phyloP scores from a whole-genome alignment of 768 basidiomycete genomes.

The Termitomyces sp. region DNA sequence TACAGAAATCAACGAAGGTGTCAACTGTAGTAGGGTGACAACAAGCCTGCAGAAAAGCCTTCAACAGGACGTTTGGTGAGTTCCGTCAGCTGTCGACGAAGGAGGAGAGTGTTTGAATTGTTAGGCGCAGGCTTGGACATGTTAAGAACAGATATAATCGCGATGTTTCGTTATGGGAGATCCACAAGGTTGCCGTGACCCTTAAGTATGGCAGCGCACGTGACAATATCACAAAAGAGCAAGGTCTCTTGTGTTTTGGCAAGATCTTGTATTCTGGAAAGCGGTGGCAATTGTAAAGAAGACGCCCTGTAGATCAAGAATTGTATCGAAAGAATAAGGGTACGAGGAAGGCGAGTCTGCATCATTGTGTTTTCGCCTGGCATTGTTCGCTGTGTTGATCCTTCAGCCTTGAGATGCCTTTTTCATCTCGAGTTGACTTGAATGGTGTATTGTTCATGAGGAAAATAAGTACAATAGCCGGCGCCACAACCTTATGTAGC shows the following conservation, averaged over 20 bases:
- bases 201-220: conserved; percentile 13
- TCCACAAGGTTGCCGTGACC: conserved; percentile 1
- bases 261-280: not conserved
- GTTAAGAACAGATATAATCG: conserved; percentile 9
- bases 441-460: not conserved
- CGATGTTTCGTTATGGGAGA: conserved; percentile 9
- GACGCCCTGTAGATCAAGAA: not conserved
- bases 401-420: not conserved
- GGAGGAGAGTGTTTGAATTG: conserved; percentile 52
- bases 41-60: conserved; percentile 89
- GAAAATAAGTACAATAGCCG: not conserved
- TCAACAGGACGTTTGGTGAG: conserved; percentile 92
- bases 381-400: not conserved
- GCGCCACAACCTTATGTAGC: not conserved
- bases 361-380: not conserved
- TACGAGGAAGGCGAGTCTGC: too few relatives aligned
- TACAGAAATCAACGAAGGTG: conserved; percentile 21
- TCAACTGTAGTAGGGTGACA: conserved; percentile 14
- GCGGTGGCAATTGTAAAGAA: too few relatives aligned
- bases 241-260: not conserved
- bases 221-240: conserved; percentile 5
- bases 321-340: not conserved
- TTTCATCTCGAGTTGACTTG: not conserved
- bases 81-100: conserved; percentile 75
- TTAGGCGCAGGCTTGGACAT: conserved; percentile 38